phyloP scores from a whole-genome alignment of 2,329 filamentous ascomycete species.

The Penicillium corylophilum region DNA sequence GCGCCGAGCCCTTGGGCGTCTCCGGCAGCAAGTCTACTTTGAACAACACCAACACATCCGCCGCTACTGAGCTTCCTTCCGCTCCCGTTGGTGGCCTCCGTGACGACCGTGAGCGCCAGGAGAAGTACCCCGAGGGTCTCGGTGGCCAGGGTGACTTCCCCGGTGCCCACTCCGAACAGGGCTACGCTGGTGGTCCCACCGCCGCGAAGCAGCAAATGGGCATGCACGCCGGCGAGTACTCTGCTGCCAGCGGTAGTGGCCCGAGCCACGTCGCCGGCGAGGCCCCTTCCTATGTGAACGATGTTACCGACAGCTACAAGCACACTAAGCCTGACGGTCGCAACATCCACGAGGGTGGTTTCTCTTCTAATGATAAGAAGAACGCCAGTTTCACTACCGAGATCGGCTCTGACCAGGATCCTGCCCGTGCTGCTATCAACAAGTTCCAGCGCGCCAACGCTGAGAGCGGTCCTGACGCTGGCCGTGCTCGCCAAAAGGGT shows the following conservation, averaged over 20 bases:
- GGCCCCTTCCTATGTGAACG: slow-evolving; percentile 41
- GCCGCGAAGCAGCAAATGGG: slow-evolving; percentile 33
- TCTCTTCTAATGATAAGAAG: slow-evolving; percentile 38
- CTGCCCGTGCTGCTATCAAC: slow-evolving; percentile 49
- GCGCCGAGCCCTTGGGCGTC: slow-evolving; percentile 51
- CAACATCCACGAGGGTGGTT: slow-evolving; percentile 52
- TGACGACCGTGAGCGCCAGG: slow-evolving; percentile 43
- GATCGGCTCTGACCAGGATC: slow-evolving; percentile 57
- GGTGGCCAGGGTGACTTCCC: slow-evolving; percentile 41
- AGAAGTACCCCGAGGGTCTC: slow-evolving; percentile 42
- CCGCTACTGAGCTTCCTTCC: slow-evolving; percentile 51
- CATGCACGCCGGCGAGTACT: slow-evolving; percentile 23
- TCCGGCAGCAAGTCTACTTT: slow-evolving; percentile 55
- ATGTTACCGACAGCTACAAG: slow-evolving; percentile 31
- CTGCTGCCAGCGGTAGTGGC: slow-evolving; percentile 26
- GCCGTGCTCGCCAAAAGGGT: slow-evolving; percentile 26
- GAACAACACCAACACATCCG: slow-evolving; percentile 57
- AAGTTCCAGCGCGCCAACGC: slow-evolving; percentile 34
- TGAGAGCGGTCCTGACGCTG: slow-evolving; percentile 30
- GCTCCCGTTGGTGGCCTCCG: slow-evolving; percentile 49
- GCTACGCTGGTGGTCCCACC: slow-evolving; percentile 38
- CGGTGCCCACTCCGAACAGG: slow-evolving; percentile 34
- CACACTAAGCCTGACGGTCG: slow-evolving; percentile 51
- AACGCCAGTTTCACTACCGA: slow-evolving; percentile 54
- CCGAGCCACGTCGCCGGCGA: slow-evolving; percentile 29